Evolutionary conservation across 129 eudicot genomes (phyloP), one percentile per base, ranked within the genome.

Genomic region (Helichrysum umbraculigerum): DNA sequence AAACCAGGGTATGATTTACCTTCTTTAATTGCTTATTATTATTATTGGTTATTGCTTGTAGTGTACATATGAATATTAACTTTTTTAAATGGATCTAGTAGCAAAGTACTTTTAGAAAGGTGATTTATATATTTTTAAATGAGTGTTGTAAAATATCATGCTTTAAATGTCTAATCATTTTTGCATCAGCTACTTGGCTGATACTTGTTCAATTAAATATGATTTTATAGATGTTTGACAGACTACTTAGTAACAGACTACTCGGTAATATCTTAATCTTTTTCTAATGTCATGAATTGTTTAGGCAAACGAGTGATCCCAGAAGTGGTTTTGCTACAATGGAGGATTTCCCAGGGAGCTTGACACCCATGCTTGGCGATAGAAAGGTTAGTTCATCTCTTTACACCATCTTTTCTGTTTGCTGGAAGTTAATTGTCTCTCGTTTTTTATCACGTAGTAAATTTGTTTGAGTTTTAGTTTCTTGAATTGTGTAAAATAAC

Each of bases 361-460:
- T 94, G 80, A 94, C 98, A 33, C 98, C 98, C 29, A 94, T 94
- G 98, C 97, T 94, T 70, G 98, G 98, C 2, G 96, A 91, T 74
- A 87, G 86, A 81, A 94, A 94, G 98, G 98, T 90, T 7, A 66
- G 42, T 33, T 12, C 69, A 32, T 47, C 64, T 9, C 33, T 34
- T 14, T 22, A 29, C 17, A 34, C 64, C 7, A 33, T 65, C 70
- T 65, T 30, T 33, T 64, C 68, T 17, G 42, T 64, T 8, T 25
- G 64, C 68, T 62, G 17, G n/a, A 54, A 10, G 7, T 12, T 58
- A 58, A 21, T 58, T 7, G 22, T 21, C 16, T 19, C 3, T 37
- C 15, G 12, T 52, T 21, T 17, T 65, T 14, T 9, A 19, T 51
- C 2, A 6, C 35, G 4, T 66, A 3, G 35, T 66, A 25, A 21